phyloP scores from a whole-genome alignment of 768 basidiomycete species.

The Lanmaoa rubissima region DNA sequence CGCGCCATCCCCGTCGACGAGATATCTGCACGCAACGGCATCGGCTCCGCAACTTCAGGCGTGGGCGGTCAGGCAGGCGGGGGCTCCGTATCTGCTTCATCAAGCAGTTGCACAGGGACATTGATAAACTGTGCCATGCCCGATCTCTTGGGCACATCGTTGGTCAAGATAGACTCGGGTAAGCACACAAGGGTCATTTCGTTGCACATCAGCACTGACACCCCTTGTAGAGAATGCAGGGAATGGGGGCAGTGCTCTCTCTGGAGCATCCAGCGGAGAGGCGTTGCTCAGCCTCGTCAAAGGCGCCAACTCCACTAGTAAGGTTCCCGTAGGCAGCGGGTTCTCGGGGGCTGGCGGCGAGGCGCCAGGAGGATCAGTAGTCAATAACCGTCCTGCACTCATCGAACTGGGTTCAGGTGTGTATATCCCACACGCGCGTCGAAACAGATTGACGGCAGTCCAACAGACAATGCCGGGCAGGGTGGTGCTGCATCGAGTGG shows the following conservation, averaged over 20 bases:
- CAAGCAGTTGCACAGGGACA: conserved; percentile 5
- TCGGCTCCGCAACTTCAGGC: conserved; percentile 12
- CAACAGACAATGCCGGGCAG: conserved; percentile 38
- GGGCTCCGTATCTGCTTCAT: conserved; percentile 29
- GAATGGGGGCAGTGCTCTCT: conserved; percentile 3
- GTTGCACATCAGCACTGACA: neutral
- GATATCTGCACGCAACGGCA: conserved; percentile 13
- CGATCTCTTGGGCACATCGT: neutral
- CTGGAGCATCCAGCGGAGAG: conserved; percentile 2
- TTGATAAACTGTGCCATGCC: neutral
- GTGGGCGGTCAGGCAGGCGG: conserved; percentile 35
- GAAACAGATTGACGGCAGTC: neutral
- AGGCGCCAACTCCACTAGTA: neutral
- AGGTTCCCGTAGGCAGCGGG: conserved; percentile 7
- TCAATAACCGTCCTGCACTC: conserved; percentile 18
- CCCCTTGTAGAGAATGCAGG: conserved; percentile 12
- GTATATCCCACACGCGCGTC: neutral
- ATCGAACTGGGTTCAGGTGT: conserved; percentile 36
- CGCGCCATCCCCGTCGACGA: conserved; percentile 29
- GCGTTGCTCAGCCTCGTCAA: neutral
- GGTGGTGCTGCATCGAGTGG: conserved; percentile 37
- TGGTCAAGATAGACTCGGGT: conserved; percentile 13
- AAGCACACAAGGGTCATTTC: neutral
- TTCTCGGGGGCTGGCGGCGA: conserved; percentile 9
- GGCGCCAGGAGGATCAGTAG: conserved; percentile 8